phyloP scores from a whole-genome alignment of 129 eudicot species.

The Gnaphalium uliginosum region DNA sequence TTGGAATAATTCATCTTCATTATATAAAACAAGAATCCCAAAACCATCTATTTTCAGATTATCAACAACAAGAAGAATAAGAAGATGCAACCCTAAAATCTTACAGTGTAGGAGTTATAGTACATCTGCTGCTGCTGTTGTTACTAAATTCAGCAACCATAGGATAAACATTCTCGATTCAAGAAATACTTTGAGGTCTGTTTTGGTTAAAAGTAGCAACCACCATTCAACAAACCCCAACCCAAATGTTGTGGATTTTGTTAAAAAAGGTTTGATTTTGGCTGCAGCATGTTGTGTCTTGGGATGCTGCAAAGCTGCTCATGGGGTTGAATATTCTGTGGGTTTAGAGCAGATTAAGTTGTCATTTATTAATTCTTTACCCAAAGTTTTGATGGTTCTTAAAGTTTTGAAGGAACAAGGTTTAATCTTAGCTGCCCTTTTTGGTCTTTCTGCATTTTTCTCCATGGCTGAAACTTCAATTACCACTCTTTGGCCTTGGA shows the following conservation, averaged over 20 bases:
- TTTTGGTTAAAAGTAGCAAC: constrained; percentile 30
- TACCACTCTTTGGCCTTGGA: constrained; percentile 99
- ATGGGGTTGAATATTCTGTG: constrained; percentile 45
- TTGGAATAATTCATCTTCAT: constrained; percentile 24
- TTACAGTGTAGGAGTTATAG: constrained; percentile 16
- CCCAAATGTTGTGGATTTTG: constrained; percentile 13
- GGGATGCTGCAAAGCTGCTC: constrained; percentile 34
- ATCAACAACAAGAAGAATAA: constrained; percentile 9
- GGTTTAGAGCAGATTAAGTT: constrained; percentile 56
- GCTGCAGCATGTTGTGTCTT: constrained; percentile 58
- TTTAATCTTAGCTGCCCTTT: constrained; percentile 65
- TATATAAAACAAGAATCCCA: constrained; percentile 18
- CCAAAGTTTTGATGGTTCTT: constrained; percentile 68
- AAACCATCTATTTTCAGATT: constrained; percentile 29
- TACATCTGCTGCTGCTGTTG: background rate
- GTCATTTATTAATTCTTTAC: constrained; percentile 56
- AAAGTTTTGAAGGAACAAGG: constrained; percentile 81
- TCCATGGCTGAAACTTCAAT: constrained; percentile 98
- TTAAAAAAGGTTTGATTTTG: constrained; percentile 48
- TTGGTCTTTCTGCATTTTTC: constrained; percentile 88
- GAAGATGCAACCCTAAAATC: constrained; percentile 13
- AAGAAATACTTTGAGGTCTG: constrained; percentile 22
- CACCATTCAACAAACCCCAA: background rate
- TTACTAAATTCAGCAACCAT: constrained; percentile 13
- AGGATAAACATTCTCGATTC: constrained; percentile 18